Evolutionary conservation across 2,329 filamentous ascomycete species (phyloP).

Genomic region (Fusarium protoensiforme): DNA sequence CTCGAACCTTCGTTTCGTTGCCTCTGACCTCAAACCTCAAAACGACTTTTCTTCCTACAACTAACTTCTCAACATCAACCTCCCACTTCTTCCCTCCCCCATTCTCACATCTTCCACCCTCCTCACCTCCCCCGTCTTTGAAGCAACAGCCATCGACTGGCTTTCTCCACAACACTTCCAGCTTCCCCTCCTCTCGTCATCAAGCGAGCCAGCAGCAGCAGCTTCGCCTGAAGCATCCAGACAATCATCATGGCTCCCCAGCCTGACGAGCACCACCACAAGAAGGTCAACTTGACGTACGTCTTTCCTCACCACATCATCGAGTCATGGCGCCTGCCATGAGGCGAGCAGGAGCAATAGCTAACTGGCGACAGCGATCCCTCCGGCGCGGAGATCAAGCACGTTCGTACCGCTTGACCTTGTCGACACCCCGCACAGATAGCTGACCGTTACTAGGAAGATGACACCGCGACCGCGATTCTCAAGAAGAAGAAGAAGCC

Average conservation of each 20-base stretch:
- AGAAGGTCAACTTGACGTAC: conserved; percentile 87
- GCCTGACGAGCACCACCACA: conserved; percentile 67
- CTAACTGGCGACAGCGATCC: conserved; percentile 75
- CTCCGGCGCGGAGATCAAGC: conserved; percentile 87
- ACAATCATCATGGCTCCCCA: conserved; percentile 75
- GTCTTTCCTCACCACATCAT: conserved; percentile 44
- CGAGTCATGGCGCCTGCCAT: background rate
- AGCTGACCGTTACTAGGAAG: conserved; percentile 69
- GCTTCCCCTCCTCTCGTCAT: conserved; percentile 39
- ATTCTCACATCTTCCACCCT: background rate
- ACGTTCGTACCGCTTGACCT: conserved; percentile 65
- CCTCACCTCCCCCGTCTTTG: background rate
- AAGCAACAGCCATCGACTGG: conserved; percentile 30
- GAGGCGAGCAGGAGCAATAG: conserved; percentile 20
- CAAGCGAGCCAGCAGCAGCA: conserved; percentile 36
- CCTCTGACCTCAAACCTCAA: conserved; percentile 30
- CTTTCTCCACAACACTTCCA: conserved; percentile 34
- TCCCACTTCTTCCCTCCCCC: conserved; percentile 1
- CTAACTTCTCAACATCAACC: conserved; percentile 27
- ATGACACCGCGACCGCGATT: conserved; percentile 94
- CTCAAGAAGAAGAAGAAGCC: conserved; percentile 99
- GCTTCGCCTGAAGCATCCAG: conserved; percentile 43
- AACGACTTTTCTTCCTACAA: conserved; percentile 33
- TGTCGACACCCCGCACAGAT: conserved; percentile 27
- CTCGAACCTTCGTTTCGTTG: conserved; percentile 42